Conservation (phyloP, 768 basidiomycete genomes). For the Suillus hirtellus region DNA sequence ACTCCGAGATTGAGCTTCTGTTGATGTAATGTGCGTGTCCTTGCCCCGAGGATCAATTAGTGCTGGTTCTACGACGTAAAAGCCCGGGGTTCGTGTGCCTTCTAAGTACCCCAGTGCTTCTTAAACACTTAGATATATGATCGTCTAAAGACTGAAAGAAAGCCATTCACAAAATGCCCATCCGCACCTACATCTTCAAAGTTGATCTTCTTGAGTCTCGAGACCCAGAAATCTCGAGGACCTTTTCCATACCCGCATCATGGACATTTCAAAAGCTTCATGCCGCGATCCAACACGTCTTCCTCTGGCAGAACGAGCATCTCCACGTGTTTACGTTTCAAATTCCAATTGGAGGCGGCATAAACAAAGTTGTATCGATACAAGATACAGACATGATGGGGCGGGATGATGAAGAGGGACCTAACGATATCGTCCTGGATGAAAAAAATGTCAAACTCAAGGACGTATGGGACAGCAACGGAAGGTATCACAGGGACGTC, state of each 20-base stretch:
- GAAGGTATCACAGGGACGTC: conserved; percentile 9
- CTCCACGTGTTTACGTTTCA: conserved; percentile 22
- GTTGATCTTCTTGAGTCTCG: conserved; percentile 21
- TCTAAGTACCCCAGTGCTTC: background rate
- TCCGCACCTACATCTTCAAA: conserved; percentile 21
- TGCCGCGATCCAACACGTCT: conserved; percentile 22
- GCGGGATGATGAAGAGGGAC: conserved; percentile 5
- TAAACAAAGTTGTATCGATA: conserved; percentile 1
- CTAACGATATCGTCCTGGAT: conserved; percentile 1
- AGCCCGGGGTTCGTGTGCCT: background rate
- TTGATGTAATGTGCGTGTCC: conserved; percentile 5
- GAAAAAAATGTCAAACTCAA: conserved; percentile 15
- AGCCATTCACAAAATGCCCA: conserved; percentile 12
- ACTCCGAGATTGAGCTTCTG: conserved; percentile 5
- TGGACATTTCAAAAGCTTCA: conserved; percentile 24
- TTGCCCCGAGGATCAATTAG: conserved; percentile 3
- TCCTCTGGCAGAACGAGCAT: conserved; percentile 22
- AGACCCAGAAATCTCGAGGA: conserved; percentile 23
- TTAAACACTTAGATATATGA: background rate
- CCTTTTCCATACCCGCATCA: conserved; percentile 23
- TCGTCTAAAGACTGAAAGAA: background rate
- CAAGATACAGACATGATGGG: conserved; percentile 11
- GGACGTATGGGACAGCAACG: conserved; percentile 15
- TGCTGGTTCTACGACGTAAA: conserved; percentile 6
- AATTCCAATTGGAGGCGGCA: conserved; percentile 10